Evolutionary conservation across 768 basidiomycete genomes (phyloP).

Genomic region (Suillus spraguei): DNA sequence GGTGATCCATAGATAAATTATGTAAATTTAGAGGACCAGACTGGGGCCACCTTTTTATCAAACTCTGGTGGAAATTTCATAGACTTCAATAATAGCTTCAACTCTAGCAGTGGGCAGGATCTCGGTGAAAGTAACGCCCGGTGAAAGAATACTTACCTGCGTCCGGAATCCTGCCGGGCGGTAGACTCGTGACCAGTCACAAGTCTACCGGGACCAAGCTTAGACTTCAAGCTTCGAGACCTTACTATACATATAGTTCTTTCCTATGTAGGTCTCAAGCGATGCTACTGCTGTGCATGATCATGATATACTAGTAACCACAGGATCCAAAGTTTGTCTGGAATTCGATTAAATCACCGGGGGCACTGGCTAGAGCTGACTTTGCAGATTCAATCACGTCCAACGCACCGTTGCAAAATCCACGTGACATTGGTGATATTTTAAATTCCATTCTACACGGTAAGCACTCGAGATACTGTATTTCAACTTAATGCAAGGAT

Average conservation of each 20-base stretch:
- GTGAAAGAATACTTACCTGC: constrained; percentile 46
- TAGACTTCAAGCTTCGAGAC: too few species aligned
- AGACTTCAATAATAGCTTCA: constrained; percentile 68
- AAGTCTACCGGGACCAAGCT: too few species aligned
- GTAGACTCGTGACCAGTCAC: too few species aligned
- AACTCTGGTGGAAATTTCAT: constrained; percentile 93
- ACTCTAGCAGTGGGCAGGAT: constrained; percentile 44
- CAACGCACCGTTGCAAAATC: constrained; percentile 17
- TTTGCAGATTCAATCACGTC: constrained; percentile 11
- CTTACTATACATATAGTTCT: constrained; percentile 25
- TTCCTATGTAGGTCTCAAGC: background rate
- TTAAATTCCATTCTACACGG: constrained; percentile 22
- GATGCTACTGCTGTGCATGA: background rate
- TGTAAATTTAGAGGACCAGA: background rate
- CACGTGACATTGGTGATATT: constrained; percentile 19
- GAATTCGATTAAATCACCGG: too few species aligned
- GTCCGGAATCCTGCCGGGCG: too few species aligned
- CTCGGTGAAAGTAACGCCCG: constrained; percentile 5
- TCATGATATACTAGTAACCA: too few species aligned
- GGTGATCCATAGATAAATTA: constrained; percentile 67
- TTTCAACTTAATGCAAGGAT: constrained; percentile 24
- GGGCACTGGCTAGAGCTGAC: too few species aligned
- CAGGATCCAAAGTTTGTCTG: background rate
- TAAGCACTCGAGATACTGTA: constrained; percentile 17
- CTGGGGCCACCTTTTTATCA: constrained; percentile 61